phyloP scores from a whole-genome alignment of 176 grass and related monocot species.

The Aegilops speltoides region DNA sequence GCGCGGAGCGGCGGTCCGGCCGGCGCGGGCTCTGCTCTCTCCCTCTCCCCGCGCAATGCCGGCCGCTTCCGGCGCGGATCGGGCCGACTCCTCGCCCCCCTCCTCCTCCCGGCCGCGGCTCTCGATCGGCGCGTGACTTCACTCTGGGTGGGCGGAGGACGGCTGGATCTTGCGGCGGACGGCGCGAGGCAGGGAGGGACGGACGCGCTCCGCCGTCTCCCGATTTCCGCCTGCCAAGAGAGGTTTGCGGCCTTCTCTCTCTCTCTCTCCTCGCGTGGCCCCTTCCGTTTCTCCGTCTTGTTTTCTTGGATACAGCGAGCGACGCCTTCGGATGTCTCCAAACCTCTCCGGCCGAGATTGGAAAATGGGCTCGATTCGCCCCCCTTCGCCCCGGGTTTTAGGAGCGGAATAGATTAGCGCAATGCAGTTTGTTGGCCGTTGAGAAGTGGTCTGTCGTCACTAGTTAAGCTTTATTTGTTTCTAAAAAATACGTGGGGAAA shows the following conservation, averaged over 20 bases:
- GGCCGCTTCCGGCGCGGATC: slow-evolving; percentile 29
- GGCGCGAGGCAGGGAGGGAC: neutral
- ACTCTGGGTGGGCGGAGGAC: neutral
- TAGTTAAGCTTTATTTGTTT: neutral
- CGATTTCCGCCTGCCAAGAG: slow-evolving; percentile 1
- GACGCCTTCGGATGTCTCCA: neutral
- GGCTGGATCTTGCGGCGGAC: slow-evolving; percentile 44
- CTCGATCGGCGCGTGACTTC: slow-evolving; percentile 17
- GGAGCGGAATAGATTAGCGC: slow-evolving; percentile 17
- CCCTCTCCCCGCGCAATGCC: slow-evolving; percentile 42
- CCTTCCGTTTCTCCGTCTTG: slow-evolving; percentile 1
- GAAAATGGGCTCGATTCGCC: neutral
- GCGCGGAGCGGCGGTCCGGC: neutral
- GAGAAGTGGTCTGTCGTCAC: neutral
- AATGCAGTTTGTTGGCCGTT: slow-evolving; percentile 23
- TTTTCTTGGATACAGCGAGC: neutral
- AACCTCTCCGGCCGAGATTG: slow-evolving; percentile 12
- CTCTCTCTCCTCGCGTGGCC: neutral
- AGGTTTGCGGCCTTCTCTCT: slow-evolving; percentile 36
- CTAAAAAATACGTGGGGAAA: too few species aligned
- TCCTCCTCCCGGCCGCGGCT: neutral
- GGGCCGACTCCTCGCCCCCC: neutral
- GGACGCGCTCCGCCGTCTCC: neutral
- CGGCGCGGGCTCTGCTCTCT: neutral
- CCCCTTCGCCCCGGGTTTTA: neutral